These are phyloP conservation scores for Bipolaris gigantea DNA, from an alignment of 2,329 filamentous ascomycete species.

Conservation along the genomic window DNA sequence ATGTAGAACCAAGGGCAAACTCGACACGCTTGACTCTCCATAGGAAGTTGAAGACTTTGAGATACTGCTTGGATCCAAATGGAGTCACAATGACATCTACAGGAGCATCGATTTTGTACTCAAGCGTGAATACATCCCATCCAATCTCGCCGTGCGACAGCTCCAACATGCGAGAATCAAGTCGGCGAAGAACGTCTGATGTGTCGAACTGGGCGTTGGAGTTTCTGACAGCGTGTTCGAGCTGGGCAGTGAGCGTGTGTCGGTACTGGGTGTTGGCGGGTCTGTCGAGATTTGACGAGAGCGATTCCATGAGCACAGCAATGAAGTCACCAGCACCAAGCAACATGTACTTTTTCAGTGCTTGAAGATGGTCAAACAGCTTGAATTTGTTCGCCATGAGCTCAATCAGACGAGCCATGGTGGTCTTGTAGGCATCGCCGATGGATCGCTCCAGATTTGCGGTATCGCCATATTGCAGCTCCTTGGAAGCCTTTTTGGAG, in stretches of 20 bases:
- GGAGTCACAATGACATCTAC: conserved; percentile 97
- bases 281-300: conserved; percentile 88
- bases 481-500: conserved; percentile 88
- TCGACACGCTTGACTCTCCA: conserved; percentile 98
- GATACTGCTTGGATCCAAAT: conserved; percentile 92
- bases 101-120: conserved; percentile 96
- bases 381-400: conserved; percentile 96
- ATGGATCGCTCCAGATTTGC: conserved; percentile 90
- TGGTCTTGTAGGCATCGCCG: conserved; percentile 95
- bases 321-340: conserved; percentile 98
- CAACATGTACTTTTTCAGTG: conserved; percentile 91
- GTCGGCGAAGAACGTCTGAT: conserved; percentile 82
- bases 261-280: conserved; percentile 97
- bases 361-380: conserved; percentile 86
- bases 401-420: conserved; percentile 91
- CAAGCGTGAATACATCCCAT: conserved; percentile 98
- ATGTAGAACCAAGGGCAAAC: conserved; percentile 86
- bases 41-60: conserved; percentile 98
- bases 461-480: conserved; percentile 89
- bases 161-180: conserved; percentile 98
- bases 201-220: conserved; percentile 97
- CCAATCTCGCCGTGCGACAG: conserved; percentile 95
- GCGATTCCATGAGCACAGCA: conserved; percentile 91
- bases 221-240: conserved; percentile 94
- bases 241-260: conserved; percentile 93